phyloP scores from a whole-genome alignment of 768 basidiomycete genomes.

The Hericium erinaceus region DNA sequence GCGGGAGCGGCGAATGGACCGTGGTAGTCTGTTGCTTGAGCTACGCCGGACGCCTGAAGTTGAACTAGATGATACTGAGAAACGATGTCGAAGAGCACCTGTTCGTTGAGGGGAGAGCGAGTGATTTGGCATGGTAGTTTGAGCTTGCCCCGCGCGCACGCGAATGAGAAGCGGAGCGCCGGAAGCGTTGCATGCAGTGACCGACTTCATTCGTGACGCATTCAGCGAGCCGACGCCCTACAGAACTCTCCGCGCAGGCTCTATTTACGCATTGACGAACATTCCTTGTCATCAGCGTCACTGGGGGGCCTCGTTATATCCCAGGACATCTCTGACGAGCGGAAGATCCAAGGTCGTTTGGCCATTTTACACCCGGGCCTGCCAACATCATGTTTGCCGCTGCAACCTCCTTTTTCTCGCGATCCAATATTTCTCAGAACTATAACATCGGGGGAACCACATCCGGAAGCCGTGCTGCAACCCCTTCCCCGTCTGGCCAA shows the following conservation, averaged over 20 bases:
- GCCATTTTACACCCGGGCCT: no score
- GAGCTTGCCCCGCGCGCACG: neutral
- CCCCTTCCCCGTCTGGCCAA: conserved; percentile 26
- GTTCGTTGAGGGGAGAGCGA: neutral
- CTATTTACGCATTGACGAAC: no score
- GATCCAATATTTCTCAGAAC: conserved; percentile 73
- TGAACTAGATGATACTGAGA: conserved; percentile 6
- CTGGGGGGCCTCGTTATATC: no score
- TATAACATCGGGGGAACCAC: conserved; percentile 50
- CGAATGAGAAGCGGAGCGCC: neutral
- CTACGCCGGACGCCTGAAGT: neutral
- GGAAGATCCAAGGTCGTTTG: no score
- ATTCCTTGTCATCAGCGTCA: no score
- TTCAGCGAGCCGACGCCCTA: no score
- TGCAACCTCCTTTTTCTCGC: conserved; percentile 73
- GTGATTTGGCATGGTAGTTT: neutral
- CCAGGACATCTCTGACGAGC: no score
- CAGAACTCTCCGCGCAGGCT: no score
- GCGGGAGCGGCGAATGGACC: neutral
- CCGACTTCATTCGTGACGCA: no score
- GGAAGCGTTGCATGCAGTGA: no score
- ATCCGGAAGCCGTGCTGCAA: conserved; percentile 24
- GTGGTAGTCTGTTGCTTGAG: conserved; percentile 5
- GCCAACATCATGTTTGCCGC: conserved; percentile 56
- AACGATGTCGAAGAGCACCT: neutral